Conservation (phyloP, 2,329 filamentous ascomycete species). For the Onygenales sp. region DNA sequence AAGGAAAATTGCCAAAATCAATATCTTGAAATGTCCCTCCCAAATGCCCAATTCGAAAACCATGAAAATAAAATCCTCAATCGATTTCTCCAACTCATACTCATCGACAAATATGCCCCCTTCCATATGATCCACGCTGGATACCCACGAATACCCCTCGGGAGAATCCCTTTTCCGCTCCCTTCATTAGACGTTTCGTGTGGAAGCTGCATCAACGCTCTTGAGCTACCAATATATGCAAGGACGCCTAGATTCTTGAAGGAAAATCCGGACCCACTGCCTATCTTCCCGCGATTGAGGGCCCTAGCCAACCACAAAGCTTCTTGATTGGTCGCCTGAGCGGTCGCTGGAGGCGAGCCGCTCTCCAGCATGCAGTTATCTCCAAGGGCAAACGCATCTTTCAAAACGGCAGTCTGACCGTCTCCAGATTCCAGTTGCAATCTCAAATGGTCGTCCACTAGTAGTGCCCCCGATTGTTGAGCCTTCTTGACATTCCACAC, state of each 20-base stretch:
- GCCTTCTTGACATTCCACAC: constrained; percentile 44
- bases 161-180: constrained; percentile 20
- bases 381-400: constrained; percentile 47
- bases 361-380: constrained; percentile 48
- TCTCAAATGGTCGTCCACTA: constrained; percentile 48
- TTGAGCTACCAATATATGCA: constrained; percentile 51
- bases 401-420: constrained; percentile 33
- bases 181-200: constrained; percentile 14
- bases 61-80: constrained; percentile 32
- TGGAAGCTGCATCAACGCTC: constrained; percentile 46
- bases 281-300: constrained; percentile 42
- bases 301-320: constrained; percentile 48
- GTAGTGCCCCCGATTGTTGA: constrained; percentile 37
- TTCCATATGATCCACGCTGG: constrained; percentile 36
- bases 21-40: constrained; percentile 36
- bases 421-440: constrained; percentile 40
- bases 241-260: constrained; percentile 50
- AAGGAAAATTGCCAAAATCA: constrained; percentile 10
- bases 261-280: constrained; percentile 33
- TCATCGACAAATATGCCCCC: constrained; percentile 37
- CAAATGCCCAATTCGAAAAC: constrained; percentile 34
- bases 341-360: constrained; percentile 46
- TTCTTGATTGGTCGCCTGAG: constrained; percentile 51
- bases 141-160: constrained; percentile 29
- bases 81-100: constrained; percentile 38